phyloP scores from a whole-genome alignment of 768 basidiomycete species.

The Flagelloscypha sp. region DNA sequence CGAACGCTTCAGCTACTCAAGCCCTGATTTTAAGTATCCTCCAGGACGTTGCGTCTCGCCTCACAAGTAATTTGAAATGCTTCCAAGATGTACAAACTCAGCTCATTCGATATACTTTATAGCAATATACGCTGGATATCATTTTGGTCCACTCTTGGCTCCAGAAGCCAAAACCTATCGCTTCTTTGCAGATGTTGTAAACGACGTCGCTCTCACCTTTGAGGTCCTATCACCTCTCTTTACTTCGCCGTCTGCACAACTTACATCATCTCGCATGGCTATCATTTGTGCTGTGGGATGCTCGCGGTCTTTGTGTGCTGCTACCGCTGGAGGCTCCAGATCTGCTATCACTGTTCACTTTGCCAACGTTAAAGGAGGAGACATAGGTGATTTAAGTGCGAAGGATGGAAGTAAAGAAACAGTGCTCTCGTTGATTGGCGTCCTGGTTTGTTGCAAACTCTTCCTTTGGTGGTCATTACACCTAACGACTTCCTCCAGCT shows the following conservation, averaged over 20 bases:
- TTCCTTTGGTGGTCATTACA: not conserved
- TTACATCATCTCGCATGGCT: conserved; percentile 27
- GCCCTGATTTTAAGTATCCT: conserved; percentile 58
- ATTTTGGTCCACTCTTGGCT: conserved; percentile 53
- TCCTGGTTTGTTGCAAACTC: conserved; percentile 39
- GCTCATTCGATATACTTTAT: not conserved
- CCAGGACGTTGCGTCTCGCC: conserved; percentile 54
- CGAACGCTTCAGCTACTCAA: conserved; percentile 56
- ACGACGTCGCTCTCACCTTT: conserved; percentile 50
- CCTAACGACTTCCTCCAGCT: conserved; percentile 27
- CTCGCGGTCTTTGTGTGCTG: conserved; percentile 48
- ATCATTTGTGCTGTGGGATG: conserved; percentile 53
- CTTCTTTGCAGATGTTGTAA: conserved; percentile 57
- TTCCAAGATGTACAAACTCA: not conserved
- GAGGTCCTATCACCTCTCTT: conserved; percentile 55
- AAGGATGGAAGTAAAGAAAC: conserved; percentile 72
- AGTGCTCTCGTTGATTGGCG: conserved; percentile 55
- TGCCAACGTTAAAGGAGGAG: conserved; percentile 43
- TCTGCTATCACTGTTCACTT: conserved; percentile 63
- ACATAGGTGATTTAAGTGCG: conserved; percentile 63
- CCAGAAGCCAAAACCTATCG: conserved; percentile 69
- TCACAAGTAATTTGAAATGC: conserved; percentile 42
- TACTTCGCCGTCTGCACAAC: conserved; percentile 27
- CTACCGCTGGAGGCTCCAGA: conserved; percentile 65
- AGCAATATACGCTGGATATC: conserved; percentile 60